Conservation (phyloP, 345 rosid species). For the Eutrema heterophyllum region DNA sequence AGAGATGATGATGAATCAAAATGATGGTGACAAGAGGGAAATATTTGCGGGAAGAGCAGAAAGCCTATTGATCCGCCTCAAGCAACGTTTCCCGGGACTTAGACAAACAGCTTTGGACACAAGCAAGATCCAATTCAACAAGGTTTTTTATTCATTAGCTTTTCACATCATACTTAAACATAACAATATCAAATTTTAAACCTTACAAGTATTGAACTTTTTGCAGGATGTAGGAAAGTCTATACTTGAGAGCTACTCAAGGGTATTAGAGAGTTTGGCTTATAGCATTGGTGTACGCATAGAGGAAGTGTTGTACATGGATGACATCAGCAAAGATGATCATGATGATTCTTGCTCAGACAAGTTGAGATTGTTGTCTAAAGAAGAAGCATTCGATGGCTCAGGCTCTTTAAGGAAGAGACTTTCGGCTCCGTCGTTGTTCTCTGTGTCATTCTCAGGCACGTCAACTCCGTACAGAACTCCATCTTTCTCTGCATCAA, state of each 20-base stretch:
- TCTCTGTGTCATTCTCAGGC: constrained; percentile 47
- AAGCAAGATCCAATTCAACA: constrained; percentile 92
- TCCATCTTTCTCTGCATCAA: constrained; percentile 43
- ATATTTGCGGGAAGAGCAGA: constrained; percentile 80
- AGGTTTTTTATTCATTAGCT: constrained; percentile 41
- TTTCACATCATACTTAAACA: not conserved
- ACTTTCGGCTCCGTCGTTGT: constrained; percentile 51
- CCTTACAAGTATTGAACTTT: not conserved
- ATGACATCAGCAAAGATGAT: constrained; percentile 72
- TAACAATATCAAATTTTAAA: not conserved
- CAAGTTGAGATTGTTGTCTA: constrained; percentile 31
- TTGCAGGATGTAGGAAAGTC: constrained; percentile 92
- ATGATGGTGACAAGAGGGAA: constrained; percentile 85
- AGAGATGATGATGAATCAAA: constrained; percentile 74
- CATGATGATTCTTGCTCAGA: constrained; percentile 25
- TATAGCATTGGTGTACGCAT: constrained; percentile 83
- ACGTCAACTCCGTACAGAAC: constrained; percentile 55
- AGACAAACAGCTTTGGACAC: constrained; percentile 83
- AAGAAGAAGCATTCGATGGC: constrained; percentile 40
- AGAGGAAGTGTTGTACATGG: constrained; percentile 83
- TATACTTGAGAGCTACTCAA: constrained; percentile 93
- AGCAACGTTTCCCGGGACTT: constrained; percentile 85
- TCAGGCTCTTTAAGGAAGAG: constrained; percentile 55
- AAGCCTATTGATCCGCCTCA: constrained; percentile 69
- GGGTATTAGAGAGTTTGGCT: constrained; percentile 87